Percentiles rank a stretch among this genome's conserved stretches.
phyloP scores from a whole-genome alignment of 768 basidiomycete species.

The Mycena chlorophos region DNA sequence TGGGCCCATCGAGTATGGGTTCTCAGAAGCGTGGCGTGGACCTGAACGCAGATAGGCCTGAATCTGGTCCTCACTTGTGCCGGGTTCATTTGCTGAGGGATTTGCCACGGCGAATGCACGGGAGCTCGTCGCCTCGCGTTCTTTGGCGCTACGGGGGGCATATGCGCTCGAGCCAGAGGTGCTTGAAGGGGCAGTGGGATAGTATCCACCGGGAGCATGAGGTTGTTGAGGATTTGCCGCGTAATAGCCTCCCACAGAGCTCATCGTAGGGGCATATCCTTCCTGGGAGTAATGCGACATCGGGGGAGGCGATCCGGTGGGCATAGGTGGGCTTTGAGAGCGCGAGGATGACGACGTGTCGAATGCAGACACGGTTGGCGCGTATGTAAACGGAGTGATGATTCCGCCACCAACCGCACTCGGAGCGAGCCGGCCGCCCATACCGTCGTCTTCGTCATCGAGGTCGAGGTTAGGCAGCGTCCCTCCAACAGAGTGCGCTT shows the following conservation, averaged over 20 bases:
- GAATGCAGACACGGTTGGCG: conserved; percentile 8
- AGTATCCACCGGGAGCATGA: conserved; percentile 19
- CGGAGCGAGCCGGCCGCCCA: conserved; percentile 16
- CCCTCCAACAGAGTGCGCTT: conserved; percentile 11
- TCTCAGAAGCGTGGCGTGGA: conserved; percentile 11
- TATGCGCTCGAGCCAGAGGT: conserved; percentile 19
- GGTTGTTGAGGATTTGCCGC: conserved; percentile 17
- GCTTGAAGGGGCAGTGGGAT: conserved; percentile 16
- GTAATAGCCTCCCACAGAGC: conserved; percentile 21
- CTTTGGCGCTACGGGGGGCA: conserved; percentile 20
- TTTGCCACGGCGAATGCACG: conserved; percentile 17
- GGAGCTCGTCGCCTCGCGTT: conserved; percentile 15
- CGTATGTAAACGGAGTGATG: conserved; percentile 18
- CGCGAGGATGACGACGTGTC: conserved; percentile 11
- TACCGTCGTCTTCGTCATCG: conserved; percentile 19
- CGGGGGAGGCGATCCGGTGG: conserved; percentile 19
- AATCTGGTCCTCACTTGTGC: conserved; percentile 11
- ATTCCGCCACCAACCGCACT: conserved; percentile 14
- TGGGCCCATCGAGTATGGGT: neutral
- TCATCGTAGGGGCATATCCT: conserved; percentile 15
- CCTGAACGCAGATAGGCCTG: conserved; percentile 16
- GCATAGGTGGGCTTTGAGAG: conserved; percentile 20
- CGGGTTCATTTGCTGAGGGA: conserved; percentile 11
- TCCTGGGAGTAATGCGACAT: conserved; percentile 22
- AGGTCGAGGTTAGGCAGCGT: conserved; percentile 18